Base-by-base conservation (phyloP, 208 protist species). In the Acanthamoeba culbertsoni region DNA sequence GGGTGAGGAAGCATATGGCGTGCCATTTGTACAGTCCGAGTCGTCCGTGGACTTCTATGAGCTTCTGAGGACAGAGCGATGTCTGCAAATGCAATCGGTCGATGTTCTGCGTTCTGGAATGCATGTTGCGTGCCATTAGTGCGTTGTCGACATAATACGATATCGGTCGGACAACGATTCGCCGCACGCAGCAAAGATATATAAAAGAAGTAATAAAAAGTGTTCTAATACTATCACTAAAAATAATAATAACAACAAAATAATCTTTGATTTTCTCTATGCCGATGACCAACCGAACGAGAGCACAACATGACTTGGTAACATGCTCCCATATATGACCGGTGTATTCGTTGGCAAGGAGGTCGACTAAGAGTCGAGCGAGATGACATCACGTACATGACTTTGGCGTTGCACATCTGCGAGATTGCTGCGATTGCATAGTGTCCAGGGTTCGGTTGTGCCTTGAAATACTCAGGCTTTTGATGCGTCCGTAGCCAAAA, bases 371-470 rank as follows among this genome's bases (percentile, higher is more conserved):
- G 6, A 23, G 23, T 20, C 23, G 63, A 37, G 42, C 31, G 63
- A 42, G 35, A 73, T 2, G 14, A 2, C 5, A 6, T n/a, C 6
- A 28, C 68, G 68, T 48, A 79, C 68, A 79, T 79, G 68, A 79
- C 68, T 79, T 79, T 79, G 43, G 68, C 68, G 68, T 79, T 79
- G 68, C 68, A 79, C 68, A 79, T 79, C 23, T 79, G 68, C 42
- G 68, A 79, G 3, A 79, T 79, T 33, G 68, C 68, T 4, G 68
- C 68, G 68, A 79, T 79, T 26, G 68, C 68, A 40, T 79, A 79
- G 68, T 79, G 68, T 1, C 68, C 68, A 4, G 68, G 37, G 6
- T 79, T 79, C 37, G 68, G 68, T 40, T 79, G 68, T n/a, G 68
- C 68, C 68, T 48, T 43, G 68, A 79, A 79, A 40, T 79, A 79